Conservation (phyloP, 441 rosid species). For the Geranium incanum region DNA sequence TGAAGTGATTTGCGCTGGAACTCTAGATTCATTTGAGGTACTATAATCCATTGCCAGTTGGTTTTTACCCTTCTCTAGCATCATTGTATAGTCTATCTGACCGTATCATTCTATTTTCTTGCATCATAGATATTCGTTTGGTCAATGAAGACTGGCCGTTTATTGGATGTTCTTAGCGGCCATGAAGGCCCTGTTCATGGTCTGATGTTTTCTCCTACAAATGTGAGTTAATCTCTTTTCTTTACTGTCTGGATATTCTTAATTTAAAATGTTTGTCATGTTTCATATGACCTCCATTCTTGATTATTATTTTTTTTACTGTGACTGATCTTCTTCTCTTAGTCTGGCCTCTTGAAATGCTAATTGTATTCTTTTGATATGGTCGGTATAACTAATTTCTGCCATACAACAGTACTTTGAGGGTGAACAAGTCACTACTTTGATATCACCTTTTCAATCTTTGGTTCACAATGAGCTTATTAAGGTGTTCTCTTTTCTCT, state of each 20-base stretch:
- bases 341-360: not conserved
- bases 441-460: not conserved
- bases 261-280: conserved; percentile 2
- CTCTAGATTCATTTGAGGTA: conserved; percentile 95
- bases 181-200: conserved; percentile 99
- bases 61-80: conserved; percentile 5
- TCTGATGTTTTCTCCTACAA: conserved; percentile 75
- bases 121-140: conserved; percentile 75
- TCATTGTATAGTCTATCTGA: conserved; percentile 14
- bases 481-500: conserved; percentile 6
- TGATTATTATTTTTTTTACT: conserved; percentile 2
- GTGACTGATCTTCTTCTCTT: not conserved
- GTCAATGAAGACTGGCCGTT: conserved; percentile 96
- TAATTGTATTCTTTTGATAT: not conserved
- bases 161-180: conserved; percentile 82
- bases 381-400: not conserved
- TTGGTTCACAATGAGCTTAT: conserved; percentile 1
- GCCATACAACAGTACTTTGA: not conserved
- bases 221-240: conserved; percentile 41
- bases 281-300: conserved; percentile 9
- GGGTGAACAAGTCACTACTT: not conserved
- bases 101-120: conserved; percentile 8
- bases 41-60: not conserved
- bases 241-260: not conserved
- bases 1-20: conserved; percentile 96